Base-by-base conservation (phyloP, 208 protist species). In the Trypanosoma platydactyli region DNA sequence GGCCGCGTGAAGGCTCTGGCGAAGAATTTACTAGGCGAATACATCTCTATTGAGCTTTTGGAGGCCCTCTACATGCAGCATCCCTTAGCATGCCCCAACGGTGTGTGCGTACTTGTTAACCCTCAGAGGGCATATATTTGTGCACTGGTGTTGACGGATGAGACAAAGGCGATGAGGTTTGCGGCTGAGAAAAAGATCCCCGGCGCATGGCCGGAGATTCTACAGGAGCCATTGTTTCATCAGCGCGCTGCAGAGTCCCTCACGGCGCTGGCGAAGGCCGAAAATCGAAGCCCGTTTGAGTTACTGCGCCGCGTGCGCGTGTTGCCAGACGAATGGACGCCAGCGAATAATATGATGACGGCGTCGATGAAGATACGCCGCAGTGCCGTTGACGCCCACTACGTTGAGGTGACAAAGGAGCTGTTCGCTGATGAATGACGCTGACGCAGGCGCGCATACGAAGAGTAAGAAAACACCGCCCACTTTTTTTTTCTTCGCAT, bases 51-150 rank as follows among this genome's bases (percentile, higher is more conserved):
- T 16, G 91, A 96, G 64, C 18, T 25, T 4, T 59, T 97, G 15
- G 88, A 94, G 68, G 50, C 68, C 4, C 13, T 84, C 12, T 92
- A 91, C 67, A 64, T 51, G 38, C 54, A 59, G 13, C 73, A 91
- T 59, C 68, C 71, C 3, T 72, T 94, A n/a, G 77, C 71, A 53
- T 25, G 27, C 15, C 64, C 68, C 35, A 86, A 84, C 44, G 15
- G 80, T 22, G 74, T 94, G 7, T 94, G 86, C 57, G 68, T 94
- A 12, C 64, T 94, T 11, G 86, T 92, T 15, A 74, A 94, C 68
- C 84, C 83, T 0, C 68, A 80, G 33, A 72, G 79, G 16, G 24
- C 69, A 3, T 94, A 87, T 57, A 57, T 91, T 27, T 86, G 80
- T 16, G 88, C 71, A 13, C 56, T 94, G 29, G 73, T 87, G 41